Conservation (phyloP, 192 early-diverging fungal species). For the Coemansia sp. region DNA sequence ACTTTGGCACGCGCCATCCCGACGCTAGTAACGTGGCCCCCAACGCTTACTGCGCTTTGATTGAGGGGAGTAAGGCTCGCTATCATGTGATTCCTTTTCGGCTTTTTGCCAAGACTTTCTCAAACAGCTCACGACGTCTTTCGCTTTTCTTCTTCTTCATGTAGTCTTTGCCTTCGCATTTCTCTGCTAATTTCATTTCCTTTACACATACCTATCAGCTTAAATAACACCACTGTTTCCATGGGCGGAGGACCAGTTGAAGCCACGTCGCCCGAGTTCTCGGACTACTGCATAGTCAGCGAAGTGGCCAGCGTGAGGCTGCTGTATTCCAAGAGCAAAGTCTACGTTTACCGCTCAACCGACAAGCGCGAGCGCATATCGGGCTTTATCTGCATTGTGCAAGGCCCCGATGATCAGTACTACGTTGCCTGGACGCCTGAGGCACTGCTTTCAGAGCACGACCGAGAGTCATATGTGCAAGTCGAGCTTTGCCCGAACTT, state of each 20-base stretch:
- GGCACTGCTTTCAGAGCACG: conserved; percentile 57
- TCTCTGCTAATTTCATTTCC: background rate
- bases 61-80: background rate
- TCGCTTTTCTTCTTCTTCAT: background rate
- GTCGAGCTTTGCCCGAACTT: conserved; percentile 58
- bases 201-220: background rate
- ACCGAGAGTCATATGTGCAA: conserved; percentile 64
- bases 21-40: background rate
- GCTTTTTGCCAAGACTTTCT: conserved; percentile 21
- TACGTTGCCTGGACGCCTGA: conserved; percentile 76
- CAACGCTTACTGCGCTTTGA: conserved; percentile 1
- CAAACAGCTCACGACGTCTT: background rate
- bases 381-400: conserved; percentile 66
- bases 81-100: background rate
- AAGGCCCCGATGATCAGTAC: conserved; percentile 59
- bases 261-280: conserved; percentile 42
- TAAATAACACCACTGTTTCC: background rate
- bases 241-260: conserved; percentile 54
- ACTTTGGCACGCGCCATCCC: background rate
- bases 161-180: background rate
- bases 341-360: conserved; percentile 67
- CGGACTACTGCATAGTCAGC: conserved; percentile 55
- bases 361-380: conserved; percentile 64
- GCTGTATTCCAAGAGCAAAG: conserved; percentile 70
- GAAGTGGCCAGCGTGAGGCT: conserved; percentile 51